A percentile compares a stretch with the other conserved stretches of the same genome.
phyloP scores from a whole-genome alignment of 805 yeast genomes.

The Blastobotrys peoriensis region DNA sequence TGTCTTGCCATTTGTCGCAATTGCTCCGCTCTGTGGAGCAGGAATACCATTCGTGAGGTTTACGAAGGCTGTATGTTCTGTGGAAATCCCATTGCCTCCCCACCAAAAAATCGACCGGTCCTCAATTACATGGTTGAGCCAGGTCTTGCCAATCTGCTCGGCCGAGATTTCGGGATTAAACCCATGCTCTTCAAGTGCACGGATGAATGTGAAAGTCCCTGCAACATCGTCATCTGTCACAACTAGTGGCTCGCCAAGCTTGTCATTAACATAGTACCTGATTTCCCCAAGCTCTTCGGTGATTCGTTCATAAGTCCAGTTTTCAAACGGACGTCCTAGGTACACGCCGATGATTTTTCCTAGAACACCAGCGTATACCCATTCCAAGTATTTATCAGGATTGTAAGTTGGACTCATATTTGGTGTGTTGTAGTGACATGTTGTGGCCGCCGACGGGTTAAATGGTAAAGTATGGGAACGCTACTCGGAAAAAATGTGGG shows the following conservation, averaged over 20 bases:
- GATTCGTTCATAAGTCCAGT: slow-evolving; percentile 3
- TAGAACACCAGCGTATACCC: slow-evolving; percentile 6
- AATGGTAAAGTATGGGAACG: too few relatives aligned
- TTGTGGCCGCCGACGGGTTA: too few relatives aligned
- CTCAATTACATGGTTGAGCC: slow-evolving; percentile 6
- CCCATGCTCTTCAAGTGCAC: slow-evolving; percentile 8
- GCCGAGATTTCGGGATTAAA: background rate
- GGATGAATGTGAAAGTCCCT: slow-evolving; percentile 4
- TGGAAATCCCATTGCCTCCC: slow-evolving; percentile 6
- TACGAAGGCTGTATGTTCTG: slow-evolving; percentile 5
- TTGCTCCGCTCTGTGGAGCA: slow-evolving; percentile 5
- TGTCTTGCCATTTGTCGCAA: slow-evolving; percentile 1
- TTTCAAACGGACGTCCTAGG: slow-evolving; percentile 7
- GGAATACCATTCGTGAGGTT: slow-evolving; percentile 5
- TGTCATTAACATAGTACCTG: slow-evolving; percentile 4
- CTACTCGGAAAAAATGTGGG: too few relatives aligned
- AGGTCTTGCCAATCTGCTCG: slow-evolving; percentile 8
- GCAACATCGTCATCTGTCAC: slow-evolving; percentile 7
- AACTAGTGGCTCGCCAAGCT: slow-evolving; percentile 1
- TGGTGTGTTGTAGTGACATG: too few relatives aligned
- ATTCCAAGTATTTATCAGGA: slow-evolving; percentile 17
- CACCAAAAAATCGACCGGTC: slow-evolving; percentile 6
- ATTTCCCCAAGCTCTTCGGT: background rate
- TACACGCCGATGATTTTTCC: slow-evolving; percentile 5
- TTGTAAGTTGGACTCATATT: too few relatives aligned